Base-by-base conservation (phyloP, 1,284 basidiomycete genomes). In the Agroathelia rolfsii region DNA sequence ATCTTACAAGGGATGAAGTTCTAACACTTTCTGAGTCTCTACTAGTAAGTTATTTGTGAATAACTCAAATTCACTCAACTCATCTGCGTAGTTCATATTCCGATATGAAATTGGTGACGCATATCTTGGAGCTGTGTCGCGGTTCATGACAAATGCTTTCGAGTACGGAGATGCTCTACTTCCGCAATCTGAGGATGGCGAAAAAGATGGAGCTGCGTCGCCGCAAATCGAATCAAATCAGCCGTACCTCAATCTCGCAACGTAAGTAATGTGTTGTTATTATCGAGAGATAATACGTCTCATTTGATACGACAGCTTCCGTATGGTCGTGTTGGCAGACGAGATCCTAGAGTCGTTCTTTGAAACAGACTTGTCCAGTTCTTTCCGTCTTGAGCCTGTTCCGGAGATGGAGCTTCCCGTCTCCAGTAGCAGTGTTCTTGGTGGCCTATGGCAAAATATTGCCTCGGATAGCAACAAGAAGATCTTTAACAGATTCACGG, bases 41-140 rank as follows among this genome's bases (percentile, higher is more conserved):
- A 32, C 62, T 98, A 56, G 89, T 92, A 33, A 52, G 81, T 53
- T 7, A 24, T n/a, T n/a, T n/a, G n/a, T n/a, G n/a, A 18, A 22
- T 21, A 9, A 11, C 7, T n/a, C 22, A 9, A 33, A 11, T 30
- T 7, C 17, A 33, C 28, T 38, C 24, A 35, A 32, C 23, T 25
- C 36, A 8, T 35, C 11, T 24, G 28, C 17, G 23, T 49, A 92
- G 87, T 94, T 94, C 59, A 95, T 98, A 47, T 99, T 98, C 76
- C 81, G 95, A 16, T 93, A 84, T 55, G 95, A 99, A 59, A 74
- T 93, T 10, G 94, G 95, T 7, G 95, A 99, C 54, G 87, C 90
- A 5, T 97, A 96, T 51, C 69, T 99, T 24, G 95, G 89, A 2
- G 88, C 92, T 15, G 85, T 96, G 38, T 92, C 87, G 45, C 81